Percentiles rank a stretch among this genome's conserved stretches.
phyloP scores from a whole-genome alignment of 352 stramenopile species.

The Phytophthora niederhauseri region DNA sequence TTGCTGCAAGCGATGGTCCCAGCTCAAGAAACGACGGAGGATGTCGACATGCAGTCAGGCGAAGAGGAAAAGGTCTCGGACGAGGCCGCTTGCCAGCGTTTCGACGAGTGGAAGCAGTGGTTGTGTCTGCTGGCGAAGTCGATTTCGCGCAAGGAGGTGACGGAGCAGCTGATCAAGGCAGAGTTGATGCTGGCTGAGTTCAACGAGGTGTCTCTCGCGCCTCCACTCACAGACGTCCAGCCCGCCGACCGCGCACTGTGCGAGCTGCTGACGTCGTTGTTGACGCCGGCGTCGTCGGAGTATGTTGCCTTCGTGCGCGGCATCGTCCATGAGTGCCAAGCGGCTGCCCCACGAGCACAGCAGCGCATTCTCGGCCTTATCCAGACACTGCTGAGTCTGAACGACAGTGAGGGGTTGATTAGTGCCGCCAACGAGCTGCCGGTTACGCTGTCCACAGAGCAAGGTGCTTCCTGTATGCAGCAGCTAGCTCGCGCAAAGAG shows the following conservation, averaged over 20 bases:
- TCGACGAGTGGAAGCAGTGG: slow-evolving; percentile 58
- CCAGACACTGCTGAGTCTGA: slow-evolving; percentile 43
- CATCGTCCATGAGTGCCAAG: slow-evolving; percentile 41
- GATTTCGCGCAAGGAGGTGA: slow-evolving; percentile 58
- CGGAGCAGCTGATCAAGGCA: slow-evolving; percentile 56
- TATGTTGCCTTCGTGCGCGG: slow-evolving; percentile 57
- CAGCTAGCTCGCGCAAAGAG: slow-evolving; percentile 34
- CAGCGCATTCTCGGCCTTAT: slow-evolving; percentile 49
- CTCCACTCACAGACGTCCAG: slow-evolving; percentile 17
- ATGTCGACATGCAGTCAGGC: slow-evolving; percentile 8
- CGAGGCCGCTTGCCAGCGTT: slow-evolving; percentile 24
- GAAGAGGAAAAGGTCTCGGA: slow-evolving; percentile 8
- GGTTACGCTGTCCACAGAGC: slow-evolving; percentile 25
- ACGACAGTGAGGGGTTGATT: slow-evolving; percentile 27
- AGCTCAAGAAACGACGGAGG: slow-evolving; percentile 17
- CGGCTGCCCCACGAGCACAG: slow-evolving; percentile 31
- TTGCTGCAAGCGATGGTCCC: slow-evolving; percentile 28
- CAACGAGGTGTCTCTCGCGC: slow-evolving; percentile 23
- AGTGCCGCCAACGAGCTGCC: slow-evolving; percentile 13
- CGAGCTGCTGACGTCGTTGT: slow-evolving; percentile 47
- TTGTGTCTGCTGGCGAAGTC: slow-evolving; percentile 48
- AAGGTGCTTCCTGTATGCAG: slow-evolving; percentile 33
- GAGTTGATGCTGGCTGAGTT: slow-evolving; percentile 56
- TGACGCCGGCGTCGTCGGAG: slow-evolving; percentile 46
- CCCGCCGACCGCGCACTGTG: slow-evolving; percentile 40